Conservation (phyloP, 768 basidiomycete genomes). For the Suillus ampliporus region DNA sequence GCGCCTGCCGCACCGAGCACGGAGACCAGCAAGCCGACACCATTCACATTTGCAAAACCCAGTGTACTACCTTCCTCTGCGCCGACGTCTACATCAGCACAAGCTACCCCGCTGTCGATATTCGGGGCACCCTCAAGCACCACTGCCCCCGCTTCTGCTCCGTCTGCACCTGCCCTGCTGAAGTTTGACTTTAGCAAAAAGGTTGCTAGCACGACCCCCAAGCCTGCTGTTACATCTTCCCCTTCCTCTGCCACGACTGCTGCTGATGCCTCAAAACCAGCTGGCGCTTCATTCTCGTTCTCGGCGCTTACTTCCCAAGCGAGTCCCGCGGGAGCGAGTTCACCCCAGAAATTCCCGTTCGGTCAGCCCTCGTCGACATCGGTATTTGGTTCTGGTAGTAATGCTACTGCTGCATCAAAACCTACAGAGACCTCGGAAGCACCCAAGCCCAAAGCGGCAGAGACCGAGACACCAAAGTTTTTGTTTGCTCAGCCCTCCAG, state of each 20-base stretch:
- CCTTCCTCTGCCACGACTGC: constrained; percentile 2
- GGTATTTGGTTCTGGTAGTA: constrained; percentile 2
- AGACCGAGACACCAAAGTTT: constrained; percentile 24
- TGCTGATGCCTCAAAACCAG: constrained; percentile 18
- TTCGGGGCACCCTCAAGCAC: constrained; percentile 20
- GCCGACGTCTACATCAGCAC: constrained; percentile 7
- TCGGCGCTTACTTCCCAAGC: constrained; percentile 15
- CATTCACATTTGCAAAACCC: constrained; percentile 15
- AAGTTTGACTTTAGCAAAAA: constrained; percentile 19
- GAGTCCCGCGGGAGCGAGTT: constrained; percentile 3
- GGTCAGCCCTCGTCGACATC: not conserved
- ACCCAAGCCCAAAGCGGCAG: constrained; percentile 20
- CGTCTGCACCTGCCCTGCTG: constrained; percentile 18
- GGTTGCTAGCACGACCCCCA: not conserved
- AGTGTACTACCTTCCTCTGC: constrained; percentile 24
- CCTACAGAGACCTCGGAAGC: constrained; percentile 17
- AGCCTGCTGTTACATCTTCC: constrained; percentile 1
- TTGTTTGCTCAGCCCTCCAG: constrained; percentile 29
- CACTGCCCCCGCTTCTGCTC: constrained; percentile 9
- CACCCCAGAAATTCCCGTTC: constrained; percentile 9
- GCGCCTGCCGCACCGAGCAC: constrained; percentile 9
- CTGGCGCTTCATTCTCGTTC: constrained; percentile 30
- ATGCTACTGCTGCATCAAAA: not conserved
- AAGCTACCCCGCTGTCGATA: constrained; percentile 24
- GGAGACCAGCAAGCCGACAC: constrained; percentile 17